Evolutionary conservation across 169 alveolate species (phyloP), one percentile per base, ranked within the genome.

Genomic region (Cytauxzoon felis): DNA sequence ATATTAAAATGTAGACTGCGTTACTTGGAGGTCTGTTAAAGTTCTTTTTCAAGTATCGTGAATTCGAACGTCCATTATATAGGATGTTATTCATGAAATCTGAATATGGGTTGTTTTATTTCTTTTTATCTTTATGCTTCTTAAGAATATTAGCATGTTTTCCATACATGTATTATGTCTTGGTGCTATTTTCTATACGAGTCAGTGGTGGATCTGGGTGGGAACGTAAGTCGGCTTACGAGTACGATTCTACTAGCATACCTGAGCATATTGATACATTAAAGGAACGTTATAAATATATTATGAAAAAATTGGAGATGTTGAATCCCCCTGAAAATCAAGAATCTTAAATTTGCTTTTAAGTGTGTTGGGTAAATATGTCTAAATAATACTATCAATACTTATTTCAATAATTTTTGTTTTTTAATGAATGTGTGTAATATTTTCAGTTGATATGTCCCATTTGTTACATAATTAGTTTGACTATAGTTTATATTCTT

Each of bases 181-280:
- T 71, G 27, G 60, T 71, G 4, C 67, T 71, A 36, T 54, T 51
- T 18, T 5, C 47, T 5, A 71, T 71, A 0, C 47, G 82, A 1
- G 53, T 26, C 21, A 27, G 26, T 34, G 82, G 75, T 1, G 82
- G 82, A 1, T 50, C 52, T 7, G 82, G 82, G 24, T 71, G 72
- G 68, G 66, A 45, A 19, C 18, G 58, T 32, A 51, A 13, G 7
- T 18, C 82, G 19, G 78, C 82, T 8, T 16, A 52, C 8, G 26
- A 61, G 34, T 61, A 53, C 34, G 82, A 71, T 30, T 30, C 2
- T 9, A 38, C 5, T n/a, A 40, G 11, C 13, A 11, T 58, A 42
- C 52, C 24, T 13, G 30, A 58, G 24, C 32, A 58, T 16, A 43
- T 43, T 6, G 24, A 58, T 16, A 7, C 8, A 33, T 45, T 58